Conservation (phyloP, 2,329 filamentous ascomycete species). For the Aspergillus sp. region DNA sequence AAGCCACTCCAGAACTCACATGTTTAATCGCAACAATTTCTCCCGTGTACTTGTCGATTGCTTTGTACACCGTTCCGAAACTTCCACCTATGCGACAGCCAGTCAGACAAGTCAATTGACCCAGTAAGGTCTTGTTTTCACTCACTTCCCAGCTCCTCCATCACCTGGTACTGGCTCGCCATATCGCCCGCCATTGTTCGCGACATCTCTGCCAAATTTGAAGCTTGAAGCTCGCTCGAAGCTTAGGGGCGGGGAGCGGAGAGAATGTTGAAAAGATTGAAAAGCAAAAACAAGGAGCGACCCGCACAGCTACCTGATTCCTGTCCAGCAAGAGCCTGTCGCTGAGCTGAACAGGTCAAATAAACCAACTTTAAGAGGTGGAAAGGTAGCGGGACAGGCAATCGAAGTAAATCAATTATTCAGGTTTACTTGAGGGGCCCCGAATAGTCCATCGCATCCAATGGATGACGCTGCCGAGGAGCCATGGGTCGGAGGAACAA, state of each 20-base stretch:
- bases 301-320: conserved; percentile 17
- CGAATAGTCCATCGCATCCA: conserved; percentile 19
- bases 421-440: conserved; percentile 6
- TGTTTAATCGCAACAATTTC: conserved; percentile 97
- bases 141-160: conserved; percentile 94
- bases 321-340: conserved; percentile 11
- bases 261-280: conserved; percentile 7
- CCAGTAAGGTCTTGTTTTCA: conserved; percentile 24
- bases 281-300: conserved; percentile 16
- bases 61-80: conserved; percentile 96
- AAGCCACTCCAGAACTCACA: conserved; percentile 53
- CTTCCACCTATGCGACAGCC: conserved; percentile 68
- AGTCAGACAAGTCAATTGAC: conserved; percentile 18
- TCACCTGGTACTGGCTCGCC: conserved; percentile 85
- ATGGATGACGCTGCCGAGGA: conserved; percentile 16
- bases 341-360: conserved; percentile 17
- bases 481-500: conserved; percentile 20
- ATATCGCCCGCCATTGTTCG: conserved; percentile 53
- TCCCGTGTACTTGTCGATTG: conserved; percentile 84
- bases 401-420: conserved; percentile 6
- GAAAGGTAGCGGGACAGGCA: conserved; percentile 6
- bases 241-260: conserved; percentile 10
- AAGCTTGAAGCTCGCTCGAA: not conserved
- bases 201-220: conserved; percentile 11
- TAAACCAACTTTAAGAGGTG: conserved; percentile 7